These are phyloP conservation scores for Hibiscus trionum DNA, from an alignment of 345 rosid genomes.

Conservation along the genomic window DNA sequence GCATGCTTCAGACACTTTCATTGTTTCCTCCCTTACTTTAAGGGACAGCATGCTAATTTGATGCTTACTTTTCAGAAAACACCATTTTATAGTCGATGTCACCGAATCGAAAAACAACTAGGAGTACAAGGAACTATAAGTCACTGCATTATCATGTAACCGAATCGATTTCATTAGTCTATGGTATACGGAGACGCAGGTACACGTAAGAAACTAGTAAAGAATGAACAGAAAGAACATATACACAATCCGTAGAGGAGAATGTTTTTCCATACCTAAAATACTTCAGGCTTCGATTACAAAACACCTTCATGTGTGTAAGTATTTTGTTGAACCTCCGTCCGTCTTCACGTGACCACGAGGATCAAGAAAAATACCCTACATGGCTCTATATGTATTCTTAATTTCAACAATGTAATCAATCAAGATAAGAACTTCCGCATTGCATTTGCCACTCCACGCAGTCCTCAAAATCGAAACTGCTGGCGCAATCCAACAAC, in stretches of 20 bases:
- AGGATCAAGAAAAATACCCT: slow-evolving; percentile 17
- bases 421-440: slow-evolving; percentile 31
- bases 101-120: neutral
- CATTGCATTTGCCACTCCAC: slow-evolving; percentile 82
- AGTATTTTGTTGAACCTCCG: slow-evolving; percentile 19
- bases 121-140: neutral
- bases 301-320: slow-evolving; percentile 8
- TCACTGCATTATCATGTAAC: neutral
- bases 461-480: slow-evolving; percentile 92
- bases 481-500: slow-evolving; percentile 79
- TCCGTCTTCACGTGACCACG: slow-evolving; percentile 19
- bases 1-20: slow-evolving; percentile 7
- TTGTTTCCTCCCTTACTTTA: neutral
- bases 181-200: neutral
- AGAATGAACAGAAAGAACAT: neutral
- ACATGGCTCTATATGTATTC: slow-evolving; percentile 17
- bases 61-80: neutral
- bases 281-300: slow-evolving; percentile 14
- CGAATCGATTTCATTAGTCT: neutral
- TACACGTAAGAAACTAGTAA: neutral
- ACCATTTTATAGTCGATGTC: neutral
- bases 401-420: slow-evolving; percentile 16
- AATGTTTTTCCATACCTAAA: neutral
- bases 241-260: neutral
- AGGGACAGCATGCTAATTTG: neutral